Evolutionary conservation across 257 asterid species (phyloP).

Genomic region (Oldenlandia corymbosa): DNA sequence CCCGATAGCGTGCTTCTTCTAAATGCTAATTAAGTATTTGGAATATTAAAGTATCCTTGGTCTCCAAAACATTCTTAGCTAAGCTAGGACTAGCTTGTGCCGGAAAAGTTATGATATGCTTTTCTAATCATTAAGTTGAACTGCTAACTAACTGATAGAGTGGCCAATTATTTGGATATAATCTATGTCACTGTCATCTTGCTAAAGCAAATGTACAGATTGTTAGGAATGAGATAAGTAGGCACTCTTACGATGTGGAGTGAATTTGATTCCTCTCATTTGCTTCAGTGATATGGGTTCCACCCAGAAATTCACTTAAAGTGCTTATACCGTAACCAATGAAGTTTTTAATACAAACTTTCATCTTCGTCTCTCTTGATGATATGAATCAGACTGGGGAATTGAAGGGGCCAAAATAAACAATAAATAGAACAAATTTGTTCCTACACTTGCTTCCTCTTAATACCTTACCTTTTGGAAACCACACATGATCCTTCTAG

Average conservation of each 20-base stretch:
- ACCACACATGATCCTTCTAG: too few species aligned
- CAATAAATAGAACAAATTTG: neutral
- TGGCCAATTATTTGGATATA: constrained; percentile 1
- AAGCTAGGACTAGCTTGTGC: constrained; percentile 14
- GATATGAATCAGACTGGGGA: neutral
- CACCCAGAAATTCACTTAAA: neutral
- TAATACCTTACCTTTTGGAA: neutral
- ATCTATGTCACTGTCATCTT: constrained; percentile 6
- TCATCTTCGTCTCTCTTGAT: neutral
- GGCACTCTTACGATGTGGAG: neutral
- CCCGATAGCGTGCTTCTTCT: constrained; percentile 7
- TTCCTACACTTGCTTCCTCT: neutral
- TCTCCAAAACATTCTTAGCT: constrained; percentile 12
- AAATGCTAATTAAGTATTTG: too few species aligned
- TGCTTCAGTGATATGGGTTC: neutral
- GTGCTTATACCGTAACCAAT: neutral
- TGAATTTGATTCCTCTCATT: constrained; percentile 7
- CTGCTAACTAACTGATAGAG: constrained; percentile 1
- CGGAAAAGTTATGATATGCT: constrained; percentile 9
- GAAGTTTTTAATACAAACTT: neutral
- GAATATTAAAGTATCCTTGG: neutral
- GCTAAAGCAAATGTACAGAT: constrained; percentile 1
- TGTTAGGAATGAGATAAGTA: neutral
- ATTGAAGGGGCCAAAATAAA: neutral
- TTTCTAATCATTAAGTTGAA: neutral